Base-by-base conservation (phyloP, 2,329 filamentous ascomycete genomes). In the Claviceps maximensis region DNA sequence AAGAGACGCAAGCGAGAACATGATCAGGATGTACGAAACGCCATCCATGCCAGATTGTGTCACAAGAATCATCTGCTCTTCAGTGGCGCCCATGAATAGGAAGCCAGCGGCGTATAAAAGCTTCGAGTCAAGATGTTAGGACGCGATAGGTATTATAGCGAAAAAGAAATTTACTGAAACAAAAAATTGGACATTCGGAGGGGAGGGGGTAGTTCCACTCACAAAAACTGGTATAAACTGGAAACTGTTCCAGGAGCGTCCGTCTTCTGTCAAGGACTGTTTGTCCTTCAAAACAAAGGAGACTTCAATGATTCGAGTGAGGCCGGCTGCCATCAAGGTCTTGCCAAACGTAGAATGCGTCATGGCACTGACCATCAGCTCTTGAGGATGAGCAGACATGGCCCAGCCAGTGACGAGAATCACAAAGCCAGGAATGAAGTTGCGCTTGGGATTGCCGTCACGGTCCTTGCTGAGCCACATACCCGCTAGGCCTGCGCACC, bases 21-120 rank as follows among this genome's bases (percentile, higher is more conserved):
- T 73, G 51, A 97, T 90, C 27, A 98, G 77, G 42, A 97, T 82
- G 67, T 97, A 98, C 5, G 90, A 85, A 44, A 97, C 87, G 63
- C 94, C 89, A 27, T 89, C 89, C 62, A 97, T 83, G 55, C 83
- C 77, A 0, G 87, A 85, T 41, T 80, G 74, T 42, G 80, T 77
- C 5, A 97, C 74, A 1, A 96, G 74, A 23, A 75, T 63, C 87
- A 97, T 95, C 69, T 97, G 93, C 71, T 98, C 90, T 67, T 97
- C 93, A 0, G 89, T 97, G 17, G 93, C 91, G 33, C 89, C 87
- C 89, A 97, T 95, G 72, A 98, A 98, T 42, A 98, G 77, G 71
- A 97, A 95, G 1, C 93, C 93, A 3, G 90, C 86, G 6, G 90
- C 89, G 63, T 87, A 95, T 29, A 98, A 79, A 42, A 97, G 77